Percentiles rank a stretch among this genome's conserved stretches.
These are phyloP conservation scores for Chaetomium sp. DNA, from an alignment of 2,329 filamentous ascomycete species.

Conservation along the genomic window DNA sequence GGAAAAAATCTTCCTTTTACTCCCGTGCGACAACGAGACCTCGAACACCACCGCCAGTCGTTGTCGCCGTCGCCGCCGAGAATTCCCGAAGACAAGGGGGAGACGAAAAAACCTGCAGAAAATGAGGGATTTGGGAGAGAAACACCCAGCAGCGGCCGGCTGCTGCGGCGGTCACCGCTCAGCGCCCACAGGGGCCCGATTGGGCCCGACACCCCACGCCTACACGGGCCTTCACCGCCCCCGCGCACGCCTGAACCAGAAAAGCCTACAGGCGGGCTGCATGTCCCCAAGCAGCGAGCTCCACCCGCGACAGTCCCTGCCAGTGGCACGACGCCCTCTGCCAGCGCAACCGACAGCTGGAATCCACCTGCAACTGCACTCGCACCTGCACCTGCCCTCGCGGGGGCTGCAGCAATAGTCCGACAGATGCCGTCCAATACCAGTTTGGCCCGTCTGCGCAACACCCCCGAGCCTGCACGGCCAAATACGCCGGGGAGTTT, in stretches of 20 bases:
- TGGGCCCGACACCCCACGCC: constrained; percentile 27
- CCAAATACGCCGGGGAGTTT: constrained; percentile 23
- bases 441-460: constrained; percentile 42
- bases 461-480: constrained; percentile 42
- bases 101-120: background rate
- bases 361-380: background rate
- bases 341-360: background rate
- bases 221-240: constrained; percentile 34
- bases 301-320: constrained; percentile 7
- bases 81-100: constrained; percentile 1
- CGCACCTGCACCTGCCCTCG: constrained; percentile 34
- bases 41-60: constrained; percentile 10
- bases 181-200: background rate
- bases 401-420: constrained; percentile 18
- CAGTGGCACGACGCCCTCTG: constrained; percentile 23
- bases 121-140: no score
- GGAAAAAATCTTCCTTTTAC: background rate
- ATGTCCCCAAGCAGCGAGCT: constrained; percentile 20
- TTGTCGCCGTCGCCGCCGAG: constrained; percentile 16
- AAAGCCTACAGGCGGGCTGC: constrained; percentile 27
- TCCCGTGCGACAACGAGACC: background rate
- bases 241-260: constrained; percentile 39
- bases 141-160: background rate
- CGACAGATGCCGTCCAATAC: constrained; percentile 48
- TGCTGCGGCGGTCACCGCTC: constrained; percentile 13